These are phyloP conservation scores for Umbelopsis ramanniana DNA, from an alignment of 192 early-diverging fungal species.

Conservation along the genomic window DNA sequence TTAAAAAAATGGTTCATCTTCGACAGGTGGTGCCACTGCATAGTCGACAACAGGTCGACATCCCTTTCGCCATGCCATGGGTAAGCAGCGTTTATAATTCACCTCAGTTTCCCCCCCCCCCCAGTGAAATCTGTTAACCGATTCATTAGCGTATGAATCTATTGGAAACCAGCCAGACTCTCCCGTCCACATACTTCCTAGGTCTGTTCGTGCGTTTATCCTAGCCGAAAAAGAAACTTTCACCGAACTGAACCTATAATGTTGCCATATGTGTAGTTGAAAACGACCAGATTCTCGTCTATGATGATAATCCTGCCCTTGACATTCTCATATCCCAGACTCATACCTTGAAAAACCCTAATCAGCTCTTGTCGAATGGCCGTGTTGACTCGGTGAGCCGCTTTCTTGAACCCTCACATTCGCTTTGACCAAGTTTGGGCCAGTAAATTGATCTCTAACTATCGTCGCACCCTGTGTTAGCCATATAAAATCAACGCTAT, in stretches of 20 bases:
- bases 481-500: conserved; percentile 61
- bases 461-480: neutral
- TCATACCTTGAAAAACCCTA: conserved; percentile 30
- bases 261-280: conserved; percentile 27
- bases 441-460: too few relatives aligned
- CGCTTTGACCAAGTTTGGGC: neutral
- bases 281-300: conserved; percentile 37
- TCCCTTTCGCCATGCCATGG: conserved; percentile 24
- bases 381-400: conserved; percentile 4
- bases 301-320: conserved; percentile 31
- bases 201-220: conserved; percentile 30
- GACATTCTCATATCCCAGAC: conserved; percentile 28
- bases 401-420: neutral
- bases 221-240: neutral
- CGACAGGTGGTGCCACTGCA: conserved; percentile 29
- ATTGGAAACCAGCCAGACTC: conserved; percentile 40
- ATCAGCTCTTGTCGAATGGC: conserved; percentile 27
- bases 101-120: neutral
- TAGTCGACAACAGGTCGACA: conserved; percentile 16
- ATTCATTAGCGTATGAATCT: conserved; percentile 50
- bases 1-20: neutral
- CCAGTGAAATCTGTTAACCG: neutral
- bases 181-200: conserved; percentile 43
- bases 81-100: conserved; percentile 8
- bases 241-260: neutral